Base-by-base conservation (phyloP, 306 rosid species). In the Vigna hirtella region DNA sequence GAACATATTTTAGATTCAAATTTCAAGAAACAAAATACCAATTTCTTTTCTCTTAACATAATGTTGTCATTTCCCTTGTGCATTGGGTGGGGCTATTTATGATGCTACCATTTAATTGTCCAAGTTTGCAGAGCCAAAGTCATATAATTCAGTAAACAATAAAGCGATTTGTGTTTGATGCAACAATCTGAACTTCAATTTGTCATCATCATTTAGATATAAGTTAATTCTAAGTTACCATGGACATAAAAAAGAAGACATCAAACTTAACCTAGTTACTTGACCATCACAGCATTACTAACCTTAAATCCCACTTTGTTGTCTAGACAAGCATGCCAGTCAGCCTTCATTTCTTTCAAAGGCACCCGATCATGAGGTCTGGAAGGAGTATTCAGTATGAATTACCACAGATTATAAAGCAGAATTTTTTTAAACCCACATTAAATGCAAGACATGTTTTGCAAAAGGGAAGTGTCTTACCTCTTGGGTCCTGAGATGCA, bases 401-500 rank as follows among this genome's bases (percentile, higher is more conserved):
- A 73, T 51, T 64, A 68, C 11, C 12, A 72, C 34, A 74, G 49
- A 15, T 17, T 50, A 48, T 6, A 18, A 78, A 22, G 32, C 34
- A 56, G 38, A 8, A n/a, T 43, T 49, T 7, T 16, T 8, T n/a
- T 70, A 69, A 71, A 77, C 15, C 52, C 7, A 79, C 45, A 56
- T 47, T 43, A 49, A 55, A 74, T 20, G 15, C 45, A 64, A 52
- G 58, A 51, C 62, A 34, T 72, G 50, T 8, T 11, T 18, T 55
- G 30, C 30, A 55, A 62, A 66, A 66, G 14, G 52, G 45, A 2
- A 17, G 34, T 15, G 57, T 70, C 74, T 62, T 64, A 93, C 99
- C 99, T 93, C 89, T 96, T 96, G 36, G 99, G 99, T 68, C 99
- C 99, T 1, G 99, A 96, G 51, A 96, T 28, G 77, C 98, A 96